Evolutionary conservation across 805 yeast genomes (phyloP), one percentile per base, ranked within the genome.

Genomic region (Saccharomycopsis sp.): DNA sequence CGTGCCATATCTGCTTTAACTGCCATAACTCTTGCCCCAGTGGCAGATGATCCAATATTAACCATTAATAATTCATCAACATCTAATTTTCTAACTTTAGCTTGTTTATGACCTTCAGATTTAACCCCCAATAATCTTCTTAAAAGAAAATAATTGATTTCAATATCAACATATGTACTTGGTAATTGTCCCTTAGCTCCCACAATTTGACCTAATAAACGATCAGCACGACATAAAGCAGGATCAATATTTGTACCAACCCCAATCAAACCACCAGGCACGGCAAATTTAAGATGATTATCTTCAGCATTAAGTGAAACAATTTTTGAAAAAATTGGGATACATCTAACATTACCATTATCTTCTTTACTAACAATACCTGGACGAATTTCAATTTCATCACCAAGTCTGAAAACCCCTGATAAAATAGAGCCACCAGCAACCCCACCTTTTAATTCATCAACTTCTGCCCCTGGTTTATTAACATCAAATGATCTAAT

Each of bases 1-100:
- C 96, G 85, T 34, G 98, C 98, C 96, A 94, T 86, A 74, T 92
- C 99, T 47, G 97, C 97, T 64, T 86, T 84, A 41, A 92, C 97
- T 37, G 95, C 95, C 52, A 87, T 81, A 51, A 92, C 98, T 64
- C 96, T 83, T 42, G 98, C 98, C 67, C 99, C 99, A 25, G 97
- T 86, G 41, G 99, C 96, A 37, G 97, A 92, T 21, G 98, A 92
- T 49, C 99, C 99, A 56, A 92, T 94, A 64, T 94, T 92, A 39
- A 92, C 98, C 98, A 92, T 94, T 60, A 92, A 74, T 51, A 92
- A 95, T 65, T 92, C 99, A 55, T 89, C 89, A 52, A 78, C 78
- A 56, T 86, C 89, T 58, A 92, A 76, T 63, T 89, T 92, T 64
- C 94, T 79, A 49, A 92, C 97, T 72, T 86, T 88, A 45, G 96